Evolutionary conservation across 352 stramenopile genomes (phyloP), one percentile per base, ranked within the genome.

Genomic region (Phytophthora quininea): DNA sequence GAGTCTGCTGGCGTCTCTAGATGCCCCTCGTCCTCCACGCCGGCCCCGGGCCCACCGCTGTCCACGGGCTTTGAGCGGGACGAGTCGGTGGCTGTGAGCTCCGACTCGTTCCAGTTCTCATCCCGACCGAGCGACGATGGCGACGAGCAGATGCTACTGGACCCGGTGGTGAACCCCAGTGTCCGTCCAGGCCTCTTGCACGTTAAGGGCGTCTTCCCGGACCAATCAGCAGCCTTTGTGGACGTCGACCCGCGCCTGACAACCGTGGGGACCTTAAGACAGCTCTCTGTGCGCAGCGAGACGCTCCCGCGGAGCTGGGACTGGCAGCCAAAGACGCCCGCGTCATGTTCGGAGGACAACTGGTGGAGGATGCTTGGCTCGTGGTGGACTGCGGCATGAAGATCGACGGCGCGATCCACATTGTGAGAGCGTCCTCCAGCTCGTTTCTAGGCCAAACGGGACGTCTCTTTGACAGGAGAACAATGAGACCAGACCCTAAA

Each of bases 201-300:
- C 62, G 78, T 95, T 31, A 93, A 93, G 45, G 88, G 85, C 55
- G 74, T 92, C 31, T 95, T 95, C 46, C 82, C 88, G 1, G 88
- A 96, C 64, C 80, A 92, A 56, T 92, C 83, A 30, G 84, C 89
- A 11, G 88, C 93, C 70, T 96, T 89, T 48, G 82, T 88, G 14
- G 88, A 96, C 50, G 74, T 96, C 3, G 82, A 94, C 31, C 80
- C 88, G 47, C 79, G 79, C 0, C 76, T 91, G 31, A 85, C 82
- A 31, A 94, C 86, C 4, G 72, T 96, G 19, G 71, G n/a, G 84
- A 93, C 48, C 58, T 93, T 8, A 92, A 94, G 64, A 62, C 53
- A 50, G 74, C 76, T 49, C 65, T 93, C 2, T 96, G 86, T 47
- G 76, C 71, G 14, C 84, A 88, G 50, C 78, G 88, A 47, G 64